phyloP scores from a whole-genome alignment of 2,329 filamentous ascomycete species.

The Aspergillus pseudoterreus region DNA sequence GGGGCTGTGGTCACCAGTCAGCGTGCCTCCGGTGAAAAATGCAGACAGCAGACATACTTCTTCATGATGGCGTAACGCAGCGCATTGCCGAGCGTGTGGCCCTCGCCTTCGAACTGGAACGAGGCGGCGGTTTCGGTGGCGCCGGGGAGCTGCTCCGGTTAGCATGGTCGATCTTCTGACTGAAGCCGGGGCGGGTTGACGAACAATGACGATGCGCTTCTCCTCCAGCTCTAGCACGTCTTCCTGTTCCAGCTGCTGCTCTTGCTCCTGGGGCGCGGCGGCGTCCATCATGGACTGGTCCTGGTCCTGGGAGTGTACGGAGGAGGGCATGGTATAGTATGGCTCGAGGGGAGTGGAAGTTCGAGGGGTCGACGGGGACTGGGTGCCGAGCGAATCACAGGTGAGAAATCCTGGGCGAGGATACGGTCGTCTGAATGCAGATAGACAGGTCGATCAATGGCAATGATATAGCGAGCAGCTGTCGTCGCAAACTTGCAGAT shows the following conservation, averaged over 20 bases:
- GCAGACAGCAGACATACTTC: conserved; percentile 61
- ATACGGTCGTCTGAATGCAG: background rate
- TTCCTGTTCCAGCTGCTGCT: conserved; percentile 48
- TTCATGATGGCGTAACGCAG: conserved; percentile 97
- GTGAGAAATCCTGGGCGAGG: background rate
- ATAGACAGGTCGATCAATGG: background rate
- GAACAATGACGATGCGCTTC: conserved; percentile 63
- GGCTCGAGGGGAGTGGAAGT: background rate
- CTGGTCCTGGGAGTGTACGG: conserved; percentile 37
- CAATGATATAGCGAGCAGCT: background rate
- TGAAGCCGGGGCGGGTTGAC: conserved; percentile 4
- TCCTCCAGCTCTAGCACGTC: conserved; percentile 32
- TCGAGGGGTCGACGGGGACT: background rate
- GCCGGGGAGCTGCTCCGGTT: conserved; percentile 65
- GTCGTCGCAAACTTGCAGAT: conserved; percentile 2
- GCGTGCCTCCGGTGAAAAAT: background rate
- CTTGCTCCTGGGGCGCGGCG: conserved; percentile 29
- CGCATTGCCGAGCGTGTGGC: conserved; percentile 93
- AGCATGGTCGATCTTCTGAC: background rate
- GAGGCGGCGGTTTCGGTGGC: conserved; percentile 82
- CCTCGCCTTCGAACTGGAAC: conserved; percentile 90
- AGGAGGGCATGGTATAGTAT: conserved; percentile 31
- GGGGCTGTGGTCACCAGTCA: conserved; percentile 55
- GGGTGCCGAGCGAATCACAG: background rate
- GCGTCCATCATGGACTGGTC: conserved; percentile 42